Percentiles rank a stretch among this genome's conserved stretches.
phyloP scores from a whole-genome alignment of 208 protist species.

The Leishmania lainsoni region DNA sequence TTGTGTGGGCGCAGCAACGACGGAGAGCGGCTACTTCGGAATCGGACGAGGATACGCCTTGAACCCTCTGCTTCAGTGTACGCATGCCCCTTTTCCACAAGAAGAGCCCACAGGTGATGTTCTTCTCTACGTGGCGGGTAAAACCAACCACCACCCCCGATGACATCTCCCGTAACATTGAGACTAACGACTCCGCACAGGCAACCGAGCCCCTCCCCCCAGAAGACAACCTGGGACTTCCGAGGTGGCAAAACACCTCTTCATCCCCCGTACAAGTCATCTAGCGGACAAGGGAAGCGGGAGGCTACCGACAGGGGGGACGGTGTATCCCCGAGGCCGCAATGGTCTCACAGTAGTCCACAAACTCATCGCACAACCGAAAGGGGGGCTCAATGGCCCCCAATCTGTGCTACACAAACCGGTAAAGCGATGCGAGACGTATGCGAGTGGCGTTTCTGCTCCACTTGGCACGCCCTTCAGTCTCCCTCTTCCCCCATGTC shows the following conservation, averaged over 20 bases:
- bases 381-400: too few species aligned
- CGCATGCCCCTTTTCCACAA: conserved; percentile 9
- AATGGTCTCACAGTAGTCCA: background rate
- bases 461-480: background rate
- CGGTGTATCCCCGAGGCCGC: too few species aligned
- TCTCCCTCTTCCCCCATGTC: background rate
- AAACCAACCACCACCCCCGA: conserved; percentile 14
- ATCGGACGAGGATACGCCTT: conserved; percentile 13
- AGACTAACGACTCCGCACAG: background rate
- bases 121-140: conserved; percentile 19
- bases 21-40: conserved; percentile 5
- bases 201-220: background rate
- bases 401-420: background rate
- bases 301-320: background rate
- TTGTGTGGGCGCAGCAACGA: conserved; percentile 8
- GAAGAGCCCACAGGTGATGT: background rate
- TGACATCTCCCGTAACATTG: conserved; percentile 18
- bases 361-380: background rate
- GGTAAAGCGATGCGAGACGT: background rate
- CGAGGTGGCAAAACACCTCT: background rate
- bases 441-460: background rate
- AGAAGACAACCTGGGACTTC: background rate
- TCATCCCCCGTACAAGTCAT: background rate
- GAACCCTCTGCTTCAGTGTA: conserved; percentile 16
- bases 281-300: background rate